Percentiles rank a stretch among this genome's conserved stretches.
These are phyloP conservation scores for Corymbia calophylla DNA, from an alignment of 441 rosid genomes.

Conservation along the genomic window DNA sequence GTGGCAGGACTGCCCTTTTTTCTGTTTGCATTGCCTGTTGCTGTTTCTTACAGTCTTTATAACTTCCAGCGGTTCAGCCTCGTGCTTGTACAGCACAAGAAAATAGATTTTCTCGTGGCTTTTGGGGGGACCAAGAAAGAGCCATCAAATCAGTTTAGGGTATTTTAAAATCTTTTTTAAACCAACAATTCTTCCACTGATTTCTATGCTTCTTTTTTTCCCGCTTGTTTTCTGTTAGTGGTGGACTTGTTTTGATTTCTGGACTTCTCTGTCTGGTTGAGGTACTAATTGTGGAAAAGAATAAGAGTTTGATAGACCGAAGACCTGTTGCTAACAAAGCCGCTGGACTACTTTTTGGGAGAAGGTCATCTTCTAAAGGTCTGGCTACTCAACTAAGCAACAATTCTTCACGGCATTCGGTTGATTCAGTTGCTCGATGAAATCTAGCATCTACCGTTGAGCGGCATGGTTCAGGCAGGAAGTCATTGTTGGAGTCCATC, in stretches of 20 bases:
- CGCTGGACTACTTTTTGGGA: constrained; percentile 40
- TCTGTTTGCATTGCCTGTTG: neutral
- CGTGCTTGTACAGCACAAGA: constrained; percentile 84
- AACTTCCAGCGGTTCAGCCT: constrained; percentile 73
- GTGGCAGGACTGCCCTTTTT: neutral
- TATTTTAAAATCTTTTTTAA: neutral
- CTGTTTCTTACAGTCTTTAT: neutral
- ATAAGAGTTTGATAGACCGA: constrained; percentile 38
- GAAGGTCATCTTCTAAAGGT: constrained; percentile 43
- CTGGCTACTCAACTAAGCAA: constrained; percentile 36
- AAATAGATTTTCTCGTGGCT: constrained; percentile 86
- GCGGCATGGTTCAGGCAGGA: constrained; percentile 80
- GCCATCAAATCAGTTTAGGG: constrained; percentile 82
- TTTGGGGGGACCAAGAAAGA: constrained; percentile 85
- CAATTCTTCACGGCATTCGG: constrained; percentile 52
- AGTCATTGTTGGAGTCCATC: constrained; percentile 72
- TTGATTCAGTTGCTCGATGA: constrained; percentile 52
- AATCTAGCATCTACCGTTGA: constrained; percentile 71
- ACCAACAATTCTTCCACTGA: neutral
- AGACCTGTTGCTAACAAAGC: constrained; percentile 42
- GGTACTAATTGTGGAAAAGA: constrained; percentile 68
- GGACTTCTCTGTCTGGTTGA: constrained; percentile 42
- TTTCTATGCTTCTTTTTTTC: neutral
- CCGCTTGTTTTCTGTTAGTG: neutral
- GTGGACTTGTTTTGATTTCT: constrained; percentile 1